Percentiles rank a stretch among this genome's conserved stretches.
phyloP scores from a whole-genome alignment of 1,284 basidiomycete species.

The Cystobasidium pallidum region DNA sequence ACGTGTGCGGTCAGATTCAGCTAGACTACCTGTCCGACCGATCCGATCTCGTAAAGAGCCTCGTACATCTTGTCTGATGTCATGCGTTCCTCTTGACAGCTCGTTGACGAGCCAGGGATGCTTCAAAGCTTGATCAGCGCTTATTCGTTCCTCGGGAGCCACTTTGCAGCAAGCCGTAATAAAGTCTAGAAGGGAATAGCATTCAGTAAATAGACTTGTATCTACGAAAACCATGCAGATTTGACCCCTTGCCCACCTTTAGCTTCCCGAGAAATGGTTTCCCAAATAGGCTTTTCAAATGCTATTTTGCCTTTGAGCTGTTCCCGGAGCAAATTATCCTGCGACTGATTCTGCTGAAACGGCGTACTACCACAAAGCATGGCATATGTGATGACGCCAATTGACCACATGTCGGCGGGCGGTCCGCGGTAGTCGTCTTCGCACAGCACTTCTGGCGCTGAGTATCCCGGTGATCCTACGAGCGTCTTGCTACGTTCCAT shows the following conservation, averaged over 20 bases:
- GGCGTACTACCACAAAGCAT: constrained; percentile 49
- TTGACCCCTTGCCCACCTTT: constrained; percentile 66
- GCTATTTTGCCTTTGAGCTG: constrained; percentile 59
- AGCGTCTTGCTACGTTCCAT: constrained; percentile 30
- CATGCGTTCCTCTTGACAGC: constrained; percentile 8
- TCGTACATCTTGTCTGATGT: constrained; percentile 9
- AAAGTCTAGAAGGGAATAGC: too few relatives aligned
- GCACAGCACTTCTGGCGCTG: constrained; percentile 31
- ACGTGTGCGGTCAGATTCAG: constrained; percentile 15
- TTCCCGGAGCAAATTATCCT: constrained; percentile 16
- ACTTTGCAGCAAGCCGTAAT: constrained; percentile 73
- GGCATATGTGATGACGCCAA: constrained; percentile 82
- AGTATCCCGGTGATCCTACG: constrained; percentile 38
- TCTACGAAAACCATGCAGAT: too few relatives aligned
- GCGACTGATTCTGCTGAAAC: constrained; percentile 9
- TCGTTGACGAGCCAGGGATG: constrained; percentile 58
- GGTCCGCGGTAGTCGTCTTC: constrained; percentile 30
- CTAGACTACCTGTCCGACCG: constrained; percentile 6
- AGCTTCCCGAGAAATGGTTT: constrained; percentile 77
- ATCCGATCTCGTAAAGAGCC: background rate
- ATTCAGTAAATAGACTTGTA: too few relatives aligned
- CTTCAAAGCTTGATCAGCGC: constrained; percentile 70
- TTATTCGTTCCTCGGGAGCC: constrained; percentile 72
- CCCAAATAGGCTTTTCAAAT: constrained; percentile 82
- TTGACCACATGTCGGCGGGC: constrained; percentile 40